Evolutionary conservation across 169 alveolate species (phyloP), one percentile per base, ranked within the genome.

Genomic region (Cytauxzoon felis): DNA sequence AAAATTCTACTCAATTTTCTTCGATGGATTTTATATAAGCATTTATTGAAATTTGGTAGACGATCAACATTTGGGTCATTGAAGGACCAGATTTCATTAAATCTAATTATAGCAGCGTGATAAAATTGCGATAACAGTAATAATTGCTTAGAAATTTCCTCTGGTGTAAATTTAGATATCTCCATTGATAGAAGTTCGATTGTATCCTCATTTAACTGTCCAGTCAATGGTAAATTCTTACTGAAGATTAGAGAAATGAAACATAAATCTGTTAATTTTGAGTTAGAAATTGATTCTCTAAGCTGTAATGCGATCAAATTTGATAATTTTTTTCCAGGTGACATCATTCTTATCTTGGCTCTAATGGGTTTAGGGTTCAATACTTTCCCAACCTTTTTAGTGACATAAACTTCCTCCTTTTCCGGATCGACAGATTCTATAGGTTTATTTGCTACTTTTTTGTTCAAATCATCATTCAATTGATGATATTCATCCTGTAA

Each of bases 391-490:
- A 65, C 48, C 56, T 56, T 73, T 43, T 27, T 62, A 19, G 84
- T 73, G 6, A 66, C 42, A 42, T 43, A 62, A 7, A 61, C 18
- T 48, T 73, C 84, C 27, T 52, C 52, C 30, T 45, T 42, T 50
- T 73, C 84, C 21, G 84, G 84, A 42, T 73, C 84, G n/a, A 73
- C 36, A n/a, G 30, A 24, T 26, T 73, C 84, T 4, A 70, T 11
- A 5, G 54, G 40, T 34, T 40, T 30, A 36, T 38, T 45, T 6
- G 26, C 11, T n/a, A 42, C 38, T 18, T 2, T 21, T 1, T 26
- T 18, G 1, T 7, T 57, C 3, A 18, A 32, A 3, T 13, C 19
- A 9, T 27, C 19, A 7, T 9, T 1, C 16, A n/a, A 30, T 2
- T 1, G 45, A 1, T 43, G 13, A 5, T 30, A 49, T 5, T 0